A percentile compares a stretch with the other conserved stretches of the same genome.
Conservation (phyloP, 805 yeast species). For the Candida tallmaniae region DNA sequence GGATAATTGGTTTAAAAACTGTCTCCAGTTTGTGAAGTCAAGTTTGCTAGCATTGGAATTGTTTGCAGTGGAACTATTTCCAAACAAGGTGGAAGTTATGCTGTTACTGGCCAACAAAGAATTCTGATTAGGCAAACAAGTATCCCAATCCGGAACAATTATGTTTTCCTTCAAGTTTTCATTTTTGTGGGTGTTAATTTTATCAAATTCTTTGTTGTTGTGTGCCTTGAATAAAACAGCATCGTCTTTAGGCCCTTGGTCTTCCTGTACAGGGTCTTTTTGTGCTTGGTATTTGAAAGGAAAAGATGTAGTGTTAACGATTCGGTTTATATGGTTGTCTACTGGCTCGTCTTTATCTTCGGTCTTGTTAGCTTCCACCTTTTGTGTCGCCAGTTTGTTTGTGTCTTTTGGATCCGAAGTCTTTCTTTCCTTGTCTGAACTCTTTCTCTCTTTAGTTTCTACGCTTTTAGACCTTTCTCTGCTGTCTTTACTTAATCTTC, state of each 20-base stretch:
- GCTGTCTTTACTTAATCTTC: neutral
- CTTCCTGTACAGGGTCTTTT: slow-evolving; percentile 12
- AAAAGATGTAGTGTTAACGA: slow-evolving; percentile 28
- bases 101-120: slow-evolving; percentile 12
- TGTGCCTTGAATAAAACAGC: slow-evolving; percentile 44
- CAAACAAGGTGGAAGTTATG: slow-evolving; percentile 19
- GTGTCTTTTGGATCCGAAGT: too few relatives aligned
- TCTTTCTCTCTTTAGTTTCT: slow-evolving; percentile 6
- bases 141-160: slow-evolving; percentile 40
- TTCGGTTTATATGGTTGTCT: slow-evolving; percentile 22
- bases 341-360: slow-evolving; percentile 11
- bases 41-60: slow-evolving; percentile 16
- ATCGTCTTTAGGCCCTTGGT: slow-evolving; percentile 22
- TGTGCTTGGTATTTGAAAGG: too few relatives aligned
- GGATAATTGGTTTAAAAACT: slow-evolving; percentile 29
- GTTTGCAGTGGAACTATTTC: slow-evolving; percentile 22
- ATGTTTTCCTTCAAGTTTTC: slow-evolving; percentile 37
- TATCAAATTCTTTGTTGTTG: slow-evolving; percentile 33
- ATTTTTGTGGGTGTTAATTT: slow-evolving; percentile 42
- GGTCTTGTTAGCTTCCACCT: neutral
- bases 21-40: slow-evolving; percentile 34
- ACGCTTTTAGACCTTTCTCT: slow-evolving; percentile 9
- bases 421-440: neutral
- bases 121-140: slow-evolving; percentile 29
- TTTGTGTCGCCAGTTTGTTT: too few relatives aligned